phyloP scores from a whole-genome alignment of 345 rosid species.

The Lepidium sativum region DNA sequence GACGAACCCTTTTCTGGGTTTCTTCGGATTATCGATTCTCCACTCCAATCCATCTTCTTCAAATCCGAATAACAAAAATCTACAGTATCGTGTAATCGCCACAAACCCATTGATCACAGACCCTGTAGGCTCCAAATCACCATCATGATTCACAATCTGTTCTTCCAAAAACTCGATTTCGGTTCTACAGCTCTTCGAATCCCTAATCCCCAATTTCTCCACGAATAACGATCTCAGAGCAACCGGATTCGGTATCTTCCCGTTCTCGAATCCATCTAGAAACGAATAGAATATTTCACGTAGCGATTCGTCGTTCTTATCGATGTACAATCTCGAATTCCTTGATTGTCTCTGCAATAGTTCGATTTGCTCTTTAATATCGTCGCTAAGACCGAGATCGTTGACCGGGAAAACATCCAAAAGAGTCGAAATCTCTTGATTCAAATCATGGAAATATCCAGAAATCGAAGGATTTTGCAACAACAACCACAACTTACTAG shows the following conservation, averaged over 20 bases:
- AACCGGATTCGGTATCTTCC: slow-evolving; percentile 34
- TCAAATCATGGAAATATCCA: slow-evolving; percentile 90
- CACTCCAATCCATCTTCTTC: slow-evolving; percentile 49
- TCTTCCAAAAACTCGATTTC: slow-evolving; percentile 93
- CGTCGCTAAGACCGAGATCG: slow-evolving; percentile 54
- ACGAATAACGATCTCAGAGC: slow-evolving; percentile 50
- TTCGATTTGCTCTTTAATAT: slow-evolving; percentile 74
- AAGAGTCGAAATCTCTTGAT: slow-evolving; percentile 80
- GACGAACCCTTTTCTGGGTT: slow-evolving; percentile 50
- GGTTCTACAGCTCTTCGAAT: slow-evolving; percentile 48
- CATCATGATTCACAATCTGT: slow-evolving; percentile 76
- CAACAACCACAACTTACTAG: slow-evolving; percentile 89
- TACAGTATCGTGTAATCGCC: slow-evolving; percentile 66
- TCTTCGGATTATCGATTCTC: slow-evolving; percentile 42
- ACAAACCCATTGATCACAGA: slow-evolving; percentile 78
- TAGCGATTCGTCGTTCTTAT: slow-evolving; percentile 59
- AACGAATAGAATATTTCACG: slow-evolving; percentile 45
- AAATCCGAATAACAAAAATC: slow-evolving; percentile 70
- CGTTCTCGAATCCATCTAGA: slow-evolving; percentile 62
- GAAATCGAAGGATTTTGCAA: slow-evolving; percentile 74
- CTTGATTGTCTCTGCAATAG: slow-evolving; percentile 57
- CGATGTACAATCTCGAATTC: slow-evolving; percentile 45
- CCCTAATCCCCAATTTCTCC: slow-evolving; percentile 47
- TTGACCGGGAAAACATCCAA: slow-evolving; percentile 74
- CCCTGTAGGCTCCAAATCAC: slow-evolving; percentile 76